Base-by-base conservation (phyloP, 768 basidiomycete species). In the Porpolomopsis calyptriformis region DNA sequence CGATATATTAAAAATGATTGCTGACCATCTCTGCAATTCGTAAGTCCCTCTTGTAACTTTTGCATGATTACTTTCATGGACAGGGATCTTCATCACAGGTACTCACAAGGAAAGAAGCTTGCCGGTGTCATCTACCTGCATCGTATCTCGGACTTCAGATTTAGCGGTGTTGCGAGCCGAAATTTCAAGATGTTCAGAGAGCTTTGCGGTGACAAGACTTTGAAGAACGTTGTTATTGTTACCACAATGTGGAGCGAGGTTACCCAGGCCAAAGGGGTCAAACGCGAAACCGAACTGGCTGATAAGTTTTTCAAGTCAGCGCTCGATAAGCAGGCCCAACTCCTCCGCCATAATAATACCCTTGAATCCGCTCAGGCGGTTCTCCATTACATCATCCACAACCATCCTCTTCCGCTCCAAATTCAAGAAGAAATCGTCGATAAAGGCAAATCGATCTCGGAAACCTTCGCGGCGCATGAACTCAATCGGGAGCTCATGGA, bases 301-400 rank as follows among this genome's bases (percentile, higher is more conserved):
- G 62, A 63, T 48, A 64, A 64, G 29, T 78, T 76, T 57, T 79
- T 76, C 61, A 73, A 75, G 45, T 64, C 68, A 9, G 73, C 67
- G 2, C 59, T 78, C 9, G 68, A 72, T 19, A 72, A 71, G 53
- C 71, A 74, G 16, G 74, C 75, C 1, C 53, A 56, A 7, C 47
- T 77, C 4, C 51, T 64, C 10, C 71, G 75, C 14, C 71, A 76
- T 47, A 49, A 57, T 27, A 66, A 66, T 36, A 68, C 64, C 26
- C 9, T 57, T 22, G 40, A 56, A 2, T 64, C 65, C 11, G 60
- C 71, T 1, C 59, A 55, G 0, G 40, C 55, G 22, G 55, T 69
- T 45, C 41, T 73, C 4, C 62, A 63, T 18, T 55, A 61, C 41
- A 52, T 73, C 50, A 26, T 52, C 38, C 44, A 36, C 3, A 46